Base-by-base conservation (phyloP, 163 green algal species). In the Picocystis sp. region DNA sequence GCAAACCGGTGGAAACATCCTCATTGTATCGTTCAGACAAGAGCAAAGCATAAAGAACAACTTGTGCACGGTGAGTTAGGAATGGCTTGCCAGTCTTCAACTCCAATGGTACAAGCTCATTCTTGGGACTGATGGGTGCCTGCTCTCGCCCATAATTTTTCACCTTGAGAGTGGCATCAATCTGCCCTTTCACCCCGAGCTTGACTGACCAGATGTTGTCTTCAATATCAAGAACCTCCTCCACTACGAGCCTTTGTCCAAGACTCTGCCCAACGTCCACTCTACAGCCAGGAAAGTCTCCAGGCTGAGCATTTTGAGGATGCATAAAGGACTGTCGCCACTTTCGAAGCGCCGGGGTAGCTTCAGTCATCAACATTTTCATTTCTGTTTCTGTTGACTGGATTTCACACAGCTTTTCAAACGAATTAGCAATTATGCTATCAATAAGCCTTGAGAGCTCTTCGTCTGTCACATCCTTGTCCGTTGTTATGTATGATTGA, bases 171-270 rank as follows among this genome's bases (percentile, higher is more conserved):
- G 68, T 82, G 2, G 75, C 74, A 50, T 93, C 83, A 1, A 93
- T 60, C 61, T 84, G 76, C 11, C 83, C 83, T 60, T 92, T 92
- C 6, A 93, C 56, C 33, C 83, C 83, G 53, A 76, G 87, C 35
- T 65, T 72, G 11, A 82, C 80, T 17, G 79, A 76, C 76, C 79
- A 89, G 1, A 93, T 78, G 44, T 64, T 80, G 60, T 93, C 83
- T 60, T 93, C 83, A 43, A 93, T 90, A 69, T 93, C 83, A 6
- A 77, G 43, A 3, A 93, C 70, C 22, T 76, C 56, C 15, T 34
- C 45, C 3, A 60, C 47, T 17, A 33, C 47, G 5, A 34, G 47
- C 5, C 47, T 34, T 34, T 53, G 17, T 25, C 47, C 47, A 21
- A 53, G 24, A 13, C 24, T 53, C 3, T 12, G 47, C 15, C 47